Conservation (phyloP, 1,284 basidiomycete species). For the Naganishia sp. region DNA sequence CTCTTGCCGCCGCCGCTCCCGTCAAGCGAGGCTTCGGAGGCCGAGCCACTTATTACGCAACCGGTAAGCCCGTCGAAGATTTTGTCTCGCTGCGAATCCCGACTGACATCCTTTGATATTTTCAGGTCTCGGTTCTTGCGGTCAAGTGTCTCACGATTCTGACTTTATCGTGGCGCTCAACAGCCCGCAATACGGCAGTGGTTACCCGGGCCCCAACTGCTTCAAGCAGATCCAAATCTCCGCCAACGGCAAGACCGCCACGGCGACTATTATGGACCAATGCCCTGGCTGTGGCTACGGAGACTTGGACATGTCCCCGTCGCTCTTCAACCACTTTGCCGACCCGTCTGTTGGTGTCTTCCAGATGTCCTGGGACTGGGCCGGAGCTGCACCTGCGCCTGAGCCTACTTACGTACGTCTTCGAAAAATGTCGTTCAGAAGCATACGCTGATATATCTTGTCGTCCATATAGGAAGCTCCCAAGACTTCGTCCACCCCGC, state of each 20-base stretch:
- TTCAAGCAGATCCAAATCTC: conserved; percentile 66
- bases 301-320: conserved; percentile 73
- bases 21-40: conserved; percentile 34
- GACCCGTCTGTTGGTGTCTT: conserved; percentile 24
- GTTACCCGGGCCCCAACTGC: conserved; percentile 66
- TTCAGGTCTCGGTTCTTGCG: conserved; percentile 39
- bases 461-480: conserved; percentile 40
- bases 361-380: conserved; percentile 20
- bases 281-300: conserved; percentile 55
- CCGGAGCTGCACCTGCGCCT: conserved; percentile 17
- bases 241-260: conserved; percentile 64
- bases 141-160: conserved; percentile 33
- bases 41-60: conserved; percentile 38
- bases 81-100: not conserved
- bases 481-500: conserved; percentile 42
- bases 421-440: conserved; percentile 51
- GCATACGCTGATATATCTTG: conserved; percentile 33
- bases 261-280: conserved; percentile 68
- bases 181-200: conserved; percentile 54
- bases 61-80: not conserved
- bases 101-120: not conserved
- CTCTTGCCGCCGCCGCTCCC: conserved; percentile 24
- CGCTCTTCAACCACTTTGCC: conserved; percentile 65
- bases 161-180: conserved; percentile 54
- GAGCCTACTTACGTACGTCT: conserved; percentile 16